These are phyloP conservation scores for Cladobotryum protrusum DNA, from an alignment of 2,329 filamentous ascomycete genomes.

Conservation along the genomic window DNA sequence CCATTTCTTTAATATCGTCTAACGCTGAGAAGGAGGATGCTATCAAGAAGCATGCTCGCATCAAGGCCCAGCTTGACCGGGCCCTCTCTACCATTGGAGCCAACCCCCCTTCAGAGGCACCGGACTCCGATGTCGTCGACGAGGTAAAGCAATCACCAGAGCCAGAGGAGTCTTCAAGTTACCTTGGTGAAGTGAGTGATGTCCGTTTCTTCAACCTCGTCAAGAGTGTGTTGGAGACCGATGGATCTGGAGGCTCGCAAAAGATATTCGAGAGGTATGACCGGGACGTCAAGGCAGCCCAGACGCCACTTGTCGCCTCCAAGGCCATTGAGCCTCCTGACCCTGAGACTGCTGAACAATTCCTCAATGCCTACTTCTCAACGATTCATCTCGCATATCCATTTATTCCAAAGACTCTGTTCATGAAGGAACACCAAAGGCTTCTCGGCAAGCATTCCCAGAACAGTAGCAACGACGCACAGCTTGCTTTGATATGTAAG, in stretches of 20 bases:
- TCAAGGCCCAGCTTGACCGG: background rate
- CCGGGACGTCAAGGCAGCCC: constrained; percentile 8
- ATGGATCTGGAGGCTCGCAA: constrained; percentile 1
- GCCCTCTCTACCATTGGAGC: background rate
- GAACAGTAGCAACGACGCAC: background rate
- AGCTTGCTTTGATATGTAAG: background rate
- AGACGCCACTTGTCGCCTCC: background rate
- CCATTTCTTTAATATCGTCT: background rate
- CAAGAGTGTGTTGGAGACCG: constrained; percentile 19
- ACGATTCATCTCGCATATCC: constrained; percentile 31
- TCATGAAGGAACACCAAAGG: constrained; percentile 7
- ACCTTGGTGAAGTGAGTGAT: constrained; percentile 32
- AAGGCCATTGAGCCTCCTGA: constrained; percentile 5
- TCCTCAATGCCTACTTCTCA: constrained; percentile 21
- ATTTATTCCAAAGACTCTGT: constrained; percentile 21
- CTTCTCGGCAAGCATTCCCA: background rate
- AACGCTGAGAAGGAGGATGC: background rate
- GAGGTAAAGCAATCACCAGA: no score
- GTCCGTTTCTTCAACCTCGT: constrained; percentile 31
- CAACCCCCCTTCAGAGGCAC: background rate
- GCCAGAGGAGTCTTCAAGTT: background rate
- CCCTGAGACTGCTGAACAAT: constrained; percentile 6
- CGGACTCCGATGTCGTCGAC: background rate
- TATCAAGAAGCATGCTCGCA: background rate
- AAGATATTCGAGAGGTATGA: constrained; percentile 21